Conservation (phyloP, 495 filamentous ascomycete species). For the Xylaria nigripes region DNA sequence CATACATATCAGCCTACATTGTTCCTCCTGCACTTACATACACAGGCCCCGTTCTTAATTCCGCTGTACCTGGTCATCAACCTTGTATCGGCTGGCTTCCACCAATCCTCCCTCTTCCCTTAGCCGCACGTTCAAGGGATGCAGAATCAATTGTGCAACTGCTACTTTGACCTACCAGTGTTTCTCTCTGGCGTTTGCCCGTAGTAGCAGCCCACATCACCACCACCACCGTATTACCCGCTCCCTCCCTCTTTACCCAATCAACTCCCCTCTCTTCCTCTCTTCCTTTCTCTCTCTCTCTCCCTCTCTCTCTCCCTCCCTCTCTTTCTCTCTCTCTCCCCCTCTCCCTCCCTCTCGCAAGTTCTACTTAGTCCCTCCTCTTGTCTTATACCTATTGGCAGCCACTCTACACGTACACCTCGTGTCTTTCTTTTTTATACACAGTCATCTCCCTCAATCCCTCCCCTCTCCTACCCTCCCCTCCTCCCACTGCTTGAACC, state of each 20-base stretch:
- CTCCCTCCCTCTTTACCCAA: slow-evolving; percentile 21
- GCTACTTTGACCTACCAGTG: slow-evolving; percentile 25
- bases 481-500: slow-evolving; percentile 23
- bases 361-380: slow-evolving; percentile 27
- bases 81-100: slow-evolving; percentile 10
- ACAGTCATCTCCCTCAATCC: slow-evolving; percentile 20
- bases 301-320: too few species aligned
- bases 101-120: slow-evolving; percentile 17
- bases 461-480: too few species aligned
- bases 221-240: slow-evolving; percentile 27
- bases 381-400: slow-evolving; percentile 25
- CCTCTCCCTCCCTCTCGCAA: slow-evolving; percentile 9
- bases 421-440: slow-evolving; percentile 24
- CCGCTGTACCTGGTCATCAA: slow-evolving; percentile 11
- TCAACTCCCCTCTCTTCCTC: slow-evolving; percentile 22
- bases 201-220: slow-evolving; percentile 28
- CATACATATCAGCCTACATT: slow-evolving; percentile 16
- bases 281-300: too few species aligned
- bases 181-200: slow-evolving; percentile 17
- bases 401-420: slow-evolving; percentile 21
- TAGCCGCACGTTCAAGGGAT: slow-evolving; percentile 17
- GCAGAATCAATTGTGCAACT: slow-evolving; percentile 32
- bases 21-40: slow-evolving; percentile 20
- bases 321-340: too few species aligned
- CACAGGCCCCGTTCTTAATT: slow-evolving; percentile 12